Conservation (phyloP, 1,139 yeast genomes). For the Arxiozyma bovina region DNA sequence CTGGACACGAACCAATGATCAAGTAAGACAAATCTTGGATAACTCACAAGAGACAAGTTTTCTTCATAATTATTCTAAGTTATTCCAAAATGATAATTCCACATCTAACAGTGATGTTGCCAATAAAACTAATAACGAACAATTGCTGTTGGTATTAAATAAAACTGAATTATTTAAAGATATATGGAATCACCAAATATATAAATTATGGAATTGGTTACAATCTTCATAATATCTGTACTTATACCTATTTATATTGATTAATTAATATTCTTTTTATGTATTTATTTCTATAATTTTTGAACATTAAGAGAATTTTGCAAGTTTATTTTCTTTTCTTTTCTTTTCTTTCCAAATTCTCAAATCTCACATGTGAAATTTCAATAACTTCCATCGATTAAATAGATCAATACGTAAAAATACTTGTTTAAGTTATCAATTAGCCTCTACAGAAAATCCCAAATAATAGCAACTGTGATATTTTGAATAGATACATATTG, state of each 20-base stretch:
- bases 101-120: background rate
- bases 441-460: too few relatives aligned
- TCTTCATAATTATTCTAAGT: background rate
- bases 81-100: background rate
- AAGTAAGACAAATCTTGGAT: background rate
- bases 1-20: background rate
- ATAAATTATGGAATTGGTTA: background rate
- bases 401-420: too few relatives aligned
- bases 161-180: conserved; percentile 15
- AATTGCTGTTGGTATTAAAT: background rate
- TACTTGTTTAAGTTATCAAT: too few relatives aligned
- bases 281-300: too few relatives aligned
- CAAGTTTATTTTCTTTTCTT: too few relatives aligned
- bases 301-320: too few relatives aligned
- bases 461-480: too few relatives aligned
- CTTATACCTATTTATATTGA: background rate
- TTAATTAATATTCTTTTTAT: too few relatives aligned
- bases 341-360: too few relatives aligned
- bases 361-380: too few relatives aligned
- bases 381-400: too few relatives aligned
- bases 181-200: conserved; percentile 27
- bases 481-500: background rate
- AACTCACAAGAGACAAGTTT: background rate
- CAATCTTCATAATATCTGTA: background rate
- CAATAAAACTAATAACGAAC: background rate